These are phyloP conservation scores for Trichoderma sp. DNA, from an alignment of 2,329 filamentous ascomycete genomes.

Conservation along the genomic window DNA sequence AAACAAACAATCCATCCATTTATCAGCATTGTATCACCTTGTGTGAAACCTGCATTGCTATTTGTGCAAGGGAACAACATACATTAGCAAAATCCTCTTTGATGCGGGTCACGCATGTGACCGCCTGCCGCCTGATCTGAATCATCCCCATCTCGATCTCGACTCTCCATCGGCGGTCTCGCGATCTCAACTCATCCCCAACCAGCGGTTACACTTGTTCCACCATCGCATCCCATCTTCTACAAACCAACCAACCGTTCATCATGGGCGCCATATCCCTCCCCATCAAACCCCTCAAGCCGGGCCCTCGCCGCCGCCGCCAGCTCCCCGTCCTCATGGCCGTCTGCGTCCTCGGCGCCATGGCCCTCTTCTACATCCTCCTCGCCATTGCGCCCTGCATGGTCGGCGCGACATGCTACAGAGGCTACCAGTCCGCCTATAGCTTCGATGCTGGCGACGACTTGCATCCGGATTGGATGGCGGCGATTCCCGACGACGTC, in stretches of 20 bases:
- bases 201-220: not conserved
- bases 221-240: not conserved
- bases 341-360: slow-evolving; percentile 25
- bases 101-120: slow-evolving; percentile 6
- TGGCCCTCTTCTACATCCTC: slow-evolving; percentile 29
- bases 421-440: slow-evolving; percentile 33
- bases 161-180: not conserved
- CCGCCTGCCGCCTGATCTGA: not conserved
- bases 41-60: not conserved
- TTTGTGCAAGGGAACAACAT: not conserved
- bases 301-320: not conserved
- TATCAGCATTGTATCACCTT: not conserved
- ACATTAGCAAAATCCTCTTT: not conserved
- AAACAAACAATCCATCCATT: not conserved
- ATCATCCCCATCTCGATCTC: not conserved
- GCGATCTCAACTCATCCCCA: not conserved
- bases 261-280: slow-evolving; percentile 5
- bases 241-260: not conserved
- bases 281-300: not conserved
- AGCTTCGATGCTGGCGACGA: slow-evolving; percentile 43
- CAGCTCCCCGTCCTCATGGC: slow-evolving; percentile 1
- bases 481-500: slow-evolving; percentile 39
- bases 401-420: slow-evolving; percentile 30
- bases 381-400: slow-evolving; percentile 31
- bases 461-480: slow-evolving; percentile 44